Evolutionary conservation across 768 basidiomycete species (phyloP), one percentile per base, ranked within the genome.

Genomic region (Leccinum arenicola): DNA sequence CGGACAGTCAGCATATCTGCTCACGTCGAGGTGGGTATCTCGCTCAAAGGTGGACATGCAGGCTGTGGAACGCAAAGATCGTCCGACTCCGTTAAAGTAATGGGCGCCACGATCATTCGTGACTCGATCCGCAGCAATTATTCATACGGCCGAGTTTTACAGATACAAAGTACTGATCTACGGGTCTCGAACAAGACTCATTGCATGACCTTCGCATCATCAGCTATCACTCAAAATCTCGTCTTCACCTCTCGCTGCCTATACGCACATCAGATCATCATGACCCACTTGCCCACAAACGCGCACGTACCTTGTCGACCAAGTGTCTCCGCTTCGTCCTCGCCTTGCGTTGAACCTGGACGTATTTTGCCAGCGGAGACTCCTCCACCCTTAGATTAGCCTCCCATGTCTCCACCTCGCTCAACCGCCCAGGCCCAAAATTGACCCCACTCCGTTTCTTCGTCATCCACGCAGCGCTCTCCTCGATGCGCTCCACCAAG

Each of bases 401-500:
- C 74, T 93, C 87, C 91, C 92, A 96, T 59, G 77, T 73, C 55
- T 84, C 81, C 4, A 98, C 89, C 43, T 87, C 85, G 2, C 72
- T 74, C 64, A 89, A 70, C 64, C 84, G 84, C 3, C 83, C 85
- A 2, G 97, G 96, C 4, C 84, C 82, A 65, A 98, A 95, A 23
- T 75, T 74, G 3, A 97, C 86, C 21, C 76, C 78, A 57, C 83
- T 84, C 57, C 97, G 78, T 68, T 77, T 81, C 67, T 82, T 75
- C 69, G 92, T 88, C 40, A 91, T 79, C 92, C 89, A 98, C 59
- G 76, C 81, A 14, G 81, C 80, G 61, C 89, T 93, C 66, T 92
- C 91, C 62, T 98, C 95, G 48, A 96, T 75, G 19, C 93, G 86
- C 69, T 98, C 96, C 53, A 96, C 77, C 12, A 99, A 77, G 0